Base-by-base conservation (phyloP, 139 green algal genomes). In the Closterium sp. region DNA sequence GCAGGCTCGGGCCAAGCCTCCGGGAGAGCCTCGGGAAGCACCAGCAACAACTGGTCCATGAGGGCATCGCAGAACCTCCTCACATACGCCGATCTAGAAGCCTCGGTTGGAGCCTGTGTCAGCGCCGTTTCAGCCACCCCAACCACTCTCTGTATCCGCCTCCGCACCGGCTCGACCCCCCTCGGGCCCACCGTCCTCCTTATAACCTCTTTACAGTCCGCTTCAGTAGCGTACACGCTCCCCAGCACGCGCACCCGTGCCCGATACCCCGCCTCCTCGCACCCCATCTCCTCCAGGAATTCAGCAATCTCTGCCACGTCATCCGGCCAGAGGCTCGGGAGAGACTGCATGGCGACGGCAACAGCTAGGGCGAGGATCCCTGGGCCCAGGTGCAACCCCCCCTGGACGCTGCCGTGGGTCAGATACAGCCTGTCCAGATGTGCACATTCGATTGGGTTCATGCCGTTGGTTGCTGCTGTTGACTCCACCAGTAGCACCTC, bases 11-110 rank as follows among this genome's bases (percentile, higher is more conserved):
- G 55, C 55, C 55, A 76, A 76, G 55, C 55, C 55, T 76, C 55
- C 55, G 55, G 55, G 16, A 76, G 12, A 76, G 55, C 55, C 55
- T 76, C 55, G 16, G 55, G 55, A 76, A 76, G 55, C 55, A 76
- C 55, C 55, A 28, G 55, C 5, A 76, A 1, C 55, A 76, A 28
- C 55, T 76, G 16, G 0, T 76, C 55, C 55, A 76, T 76, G 3
- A 86, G 83, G 16, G 83, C 83, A 33, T 86, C 83, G 25, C 83
- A 86, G 83, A 86, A 86, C 30, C 83, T 86, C 83, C 30, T 32
- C 83, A 33, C 83, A 33, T 86, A 86, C 30, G 83, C 83, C 7
- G 30, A 33, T 32, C 83, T 21, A 9, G 83, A 32, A 9, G 83
- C 83, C 83, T 86, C 83, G 25, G 83, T 86, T 9, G 83, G 83